A percentile compares a stretch with the other conserved stretches of the same genome.
Evolutionary conservation across 2,329 filamentous ascomycete species (phyloP).

Genomic region (Hypoxylon sp.): DNA sequence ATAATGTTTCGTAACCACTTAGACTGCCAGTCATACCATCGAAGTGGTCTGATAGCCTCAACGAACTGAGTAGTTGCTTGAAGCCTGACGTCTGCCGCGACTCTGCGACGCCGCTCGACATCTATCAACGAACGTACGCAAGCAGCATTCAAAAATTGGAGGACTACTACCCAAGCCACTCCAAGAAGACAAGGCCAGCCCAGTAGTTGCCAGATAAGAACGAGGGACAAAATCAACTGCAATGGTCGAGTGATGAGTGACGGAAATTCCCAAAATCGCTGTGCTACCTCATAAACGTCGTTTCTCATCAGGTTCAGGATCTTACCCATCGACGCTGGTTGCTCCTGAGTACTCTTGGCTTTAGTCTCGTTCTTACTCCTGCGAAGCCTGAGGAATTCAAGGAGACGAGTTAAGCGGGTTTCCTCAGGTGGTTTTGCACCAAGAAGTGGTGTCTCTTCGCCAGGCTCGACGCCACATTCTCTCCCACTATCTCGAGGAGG

Average conservation of each 20-base stretch:
- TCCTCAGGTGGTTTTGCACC: conserved; percentile 42
- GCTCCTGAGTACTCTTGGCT: conserved; percentile 53
- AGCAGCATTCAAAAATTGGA: conserved; percentile 76
- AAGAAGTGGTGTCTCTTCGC: conserved; percentile 46
- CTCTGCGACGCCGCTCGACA: conserved; percentile 77
- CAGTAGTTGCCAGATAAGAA: conserved; percentile 81
- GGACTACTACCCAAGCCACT: conserved; percentile 74
- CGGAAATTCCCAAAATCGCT: conserved; percentile 89
- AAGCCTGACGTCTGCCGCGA: conserved; percentile 80
- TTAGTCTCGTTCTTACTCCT: conserved; percentile 40
- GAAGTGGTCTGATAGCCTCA: conserved; percentile 82
- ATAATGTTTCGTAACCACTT: conserved; percentile 79
- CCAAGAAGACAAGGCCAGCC: conserved; percentile 84
- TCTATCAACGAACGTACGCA: conserved; percentile 75
- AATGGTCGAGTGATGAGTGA: conserved; percentile 81
- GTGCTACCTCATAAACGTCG: conserved; percentile 85
- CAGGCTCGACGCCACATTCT: conserved; percentile 34
- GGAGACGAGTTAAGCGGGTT: conserved; percentile 46
- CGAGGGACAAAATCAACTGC: conserved; percentile 78
- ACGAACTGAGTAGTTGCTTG: conserved; percentile 89
- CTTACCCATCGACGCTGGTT: conserved; percentile 86
- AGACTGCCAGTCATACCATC: conserved; percentile 86
- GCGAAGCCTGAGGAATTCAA: conserved; percentile 47
- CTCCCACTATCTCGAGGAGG: conserved; percentile 32
- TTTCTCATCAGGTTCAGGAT: conserved; percentile 88